A percentile compares a stretch with the other conserved stretches of the same genome.
phyloP scores from a whole-genome alignment of 306 rosid genomes.

The Styphnolobium japonicum region DNA sequence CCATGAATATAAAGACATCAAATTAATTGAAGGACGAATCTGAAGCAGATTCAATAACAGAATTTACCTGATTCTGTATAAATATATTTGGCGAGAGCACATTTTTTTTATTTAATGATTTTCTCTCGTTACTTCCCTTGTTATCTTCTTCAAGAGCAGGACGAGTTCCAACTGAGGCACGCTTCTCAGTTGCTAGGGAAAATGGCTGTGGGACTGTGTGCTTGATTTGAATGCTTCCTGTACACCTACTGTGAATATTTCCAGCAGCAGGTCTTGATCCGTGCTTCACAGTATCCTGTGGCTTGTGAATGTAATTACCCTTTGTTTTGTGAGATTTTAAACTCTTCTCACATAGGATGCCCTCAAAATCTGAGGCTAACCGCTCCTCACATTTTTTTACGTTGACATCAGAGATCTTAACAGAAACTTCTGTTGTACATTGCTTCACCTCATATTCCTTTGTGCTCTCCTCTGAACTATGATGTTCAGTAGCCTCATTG shows the following conservation, averaged over 20 bases:
- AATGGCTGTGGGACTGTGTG: constrained; percentile 90
- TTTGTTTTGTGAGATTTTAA: constrained; percentile 44
- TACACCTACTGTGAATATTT: constrained; percentile 44
- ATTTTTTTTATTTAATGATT: constrained; percentile 39
- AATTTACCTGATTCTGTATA: constrained; percentile 75
- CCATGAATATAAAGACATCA: constrained; percentile 7
- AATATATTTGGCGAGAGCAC: constrained; percentile 43
- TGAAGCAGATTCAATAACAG: constrained; percentile 1
- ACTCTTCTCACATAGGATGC: constrained; percentile 35
- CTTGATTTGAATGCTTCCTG: constrained; percentile 54
- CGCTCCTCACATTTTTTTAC: constrained; percentile 39
- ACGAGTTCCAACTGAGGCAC: constrained; percentile 61
- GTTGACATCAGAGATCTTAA: constrained; percentile 38
- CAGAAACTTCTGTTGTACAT: constrained; percentile 79
- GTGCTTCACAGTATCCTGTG: constrained; percentile 47
- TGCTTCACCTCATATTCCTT: constrained; percentile 96
- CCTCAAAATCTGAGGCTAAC: constrained; percentile 41
- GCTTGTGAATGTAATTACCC: constrained; percentile 45
- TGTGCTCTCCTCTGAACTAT: constrained; percentile 69
- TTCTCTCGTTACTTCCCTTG: constrained; percentile 35
- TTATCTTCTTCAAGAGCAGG: constrained; percentile 41
- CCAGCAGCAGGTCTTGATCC: constrained; percentile 52
- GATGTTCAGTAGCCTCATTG: constrained; percentile 55
- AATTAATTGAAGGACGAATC: not conserved
- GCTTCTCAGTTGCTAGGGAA: constrained; percentile 94